phyloP scores from a whole-genome alignment of 768 basidiomycete species.

The Dacryopinax spathularia region DNA sequence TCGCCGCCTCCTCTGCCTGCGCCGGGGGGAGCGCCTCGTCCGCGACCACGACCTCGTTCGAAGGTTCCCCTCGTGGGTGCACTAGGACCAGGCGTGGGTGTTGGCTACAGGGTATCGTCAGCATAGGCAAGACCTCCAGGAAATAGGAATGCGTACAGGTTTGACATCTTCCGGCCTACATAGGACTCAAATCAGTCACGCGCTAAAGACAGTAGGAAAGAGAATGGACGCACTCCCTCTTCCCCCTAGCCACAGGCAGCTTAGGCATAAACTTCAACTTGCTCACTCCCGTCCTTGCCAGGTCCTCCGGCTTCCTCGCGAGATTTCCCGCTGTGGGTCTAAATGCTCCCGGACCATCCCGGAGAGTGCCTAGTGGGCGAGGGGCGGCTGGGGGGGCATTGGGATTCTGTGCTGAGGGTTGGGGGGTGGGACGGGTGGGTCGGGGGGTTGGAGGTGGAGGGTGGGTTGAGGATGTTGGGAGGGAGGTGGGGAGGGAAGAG shows the following conservation, averaged over 20 bases:
- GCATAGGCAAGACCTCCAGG: background rate
- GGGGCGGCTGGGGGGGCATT: background rate
- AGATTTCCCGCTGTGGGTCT: background rate
- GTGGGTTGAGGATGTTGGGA: background rate
- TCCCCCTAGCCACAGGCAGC: background rate
- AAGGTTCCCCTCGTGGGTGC: background rate
- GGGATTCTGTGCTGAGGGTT: background rate
- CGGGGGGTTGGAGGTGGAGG: background rate
- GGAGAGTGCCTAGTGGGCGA: background rate
- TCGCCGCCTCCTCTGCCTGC: background rate
- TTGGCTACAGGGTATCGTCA: background rate
- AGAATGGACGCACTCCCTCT: background rate
- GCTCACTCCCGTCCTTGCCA: background rate
- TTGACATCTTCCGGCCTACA: background rate
- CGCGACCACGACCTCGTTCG: background rate
- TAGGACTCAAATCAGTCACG: background rate
- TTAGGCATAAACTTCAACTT: constrained; percentile 1
- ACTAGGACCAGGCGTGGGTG: background rate
- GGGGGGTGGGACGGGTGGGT: background rate
- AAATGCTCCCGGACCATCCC: background rate
- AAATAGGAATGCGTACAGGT: background rate
- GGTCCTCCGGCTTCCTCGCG: background rate
- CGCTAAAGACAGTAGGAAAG: background rate
- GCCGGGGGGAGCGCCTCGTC: background rate
- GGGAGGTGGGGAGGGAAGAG: background rate